Evolutionary conservation across 495 filamentous ascomycete genomes (phyloP), one percentile per base, ranked within the genome.

Genomic region (Tetracladium marchalianum): DNA sequence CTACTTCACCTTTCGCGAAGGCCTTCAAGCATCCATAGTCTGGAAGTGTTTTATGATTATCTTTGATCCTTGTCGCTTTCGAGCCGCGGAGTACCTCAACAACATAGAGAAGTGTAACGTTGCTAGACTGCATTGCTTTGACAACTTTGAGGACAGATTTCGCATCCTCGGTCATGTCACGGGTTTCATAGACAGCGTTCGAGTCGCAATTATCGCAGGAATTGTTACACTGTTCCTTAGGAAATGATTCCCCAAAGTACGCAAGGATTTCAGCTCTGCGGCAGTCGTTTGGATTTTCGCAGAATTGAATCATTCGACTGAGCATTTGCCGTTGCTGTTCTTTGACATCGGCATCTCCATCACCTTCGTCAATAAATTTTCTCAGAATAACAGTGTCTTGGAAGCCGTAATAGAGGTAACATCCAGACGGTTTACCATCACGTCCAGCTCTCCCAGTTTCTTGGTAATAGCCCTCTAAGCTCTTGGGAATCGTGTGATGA

Each of bases 401-500:
- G 62, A 89, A 95, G 35, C 71, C 68, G 51, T 88, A 99, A 60
- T 81, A 97, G 31, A 99, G 71, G 54, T 87, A 94, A 64, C 92
- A 99, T 32, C 84, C 81, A 11, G 90, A 95, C 9, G 72, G 71
- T 52, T 86, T 79, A 9, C 89, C 90, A 63, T 99, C 92, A 54
- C 92, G 78, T 8, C 92, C 92, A 16, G 92, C 92, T 38, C 92
- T 84, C 0, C 92, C 92, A 10, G 90, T 98, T 57, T 98, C 93
- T 58, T 98, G 92, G 54, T 95, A 96, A 58, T 98, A 98, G 0
- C 90, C 93, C 63, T 98, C 92, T n/a, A 98, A 70, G 55, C 86
- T 94, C 63, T 95, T 95, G 0, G 92, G 92, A 6, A 96, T 72
- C 13, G 76, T 83, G 54, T 93, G 80, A 62, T 98, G 92, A 27